Conservation (phyloP, 129 eudicot genomes). For the Lactuca saligna region DNA sequence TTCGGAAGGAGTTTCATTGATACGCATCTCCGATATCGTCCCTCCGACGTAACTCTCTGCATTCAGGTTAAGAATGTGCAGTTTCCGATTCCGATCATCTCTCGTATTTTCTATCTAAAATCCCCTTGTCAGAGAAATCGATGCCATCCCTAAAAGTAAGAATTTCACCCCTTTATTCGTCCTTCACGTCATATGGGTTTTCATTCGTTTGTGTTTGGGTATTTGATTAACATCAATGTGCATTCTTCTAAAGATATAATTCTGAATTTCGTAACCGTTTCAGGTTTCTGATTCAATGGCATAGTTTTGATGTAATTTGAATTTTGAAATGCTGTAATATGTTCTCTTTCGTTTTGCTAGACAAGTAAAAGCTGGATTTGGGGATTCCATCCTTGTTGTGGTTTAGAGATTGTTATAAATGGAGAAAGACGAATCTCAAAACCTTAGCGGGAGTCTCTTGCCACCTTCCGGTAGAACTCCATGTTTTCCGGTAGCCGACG, state of each 20-base stretch:
- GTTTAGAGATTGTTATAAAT: constrained; percentile 20
- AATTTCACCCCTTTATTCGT: not conserved
- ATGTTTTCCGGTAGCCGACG: constrained; percentile 25
- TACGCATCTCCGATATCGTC: not conserved
- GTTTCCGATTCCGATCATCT: not conserved
- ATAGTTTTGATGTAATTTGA: not conserved
- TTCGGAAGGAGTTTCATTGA: no score
- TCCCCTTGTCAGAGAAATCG: not conserved
- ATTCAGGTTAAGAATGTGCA: not conserved
- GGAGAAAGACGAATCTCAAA: constrained; percentile 44
- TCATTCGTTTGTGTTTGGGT: not conserved
- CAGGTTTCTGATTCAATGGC: not conserved
- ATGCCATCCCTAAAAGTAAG: constrained; percentile 1
- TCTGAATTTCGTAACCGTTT: not conserved
- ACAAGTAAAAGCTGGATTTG: not conserved
- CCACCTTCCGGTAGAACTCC: constrained; percentile 49
- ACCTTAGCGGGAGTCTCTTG: constrained; percentile 30
- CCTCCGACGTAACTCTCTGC: not conserved
- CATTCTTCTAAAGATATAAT: not conserved
- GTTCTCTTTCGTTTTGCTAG: not conserved
- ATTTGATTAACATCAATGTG: constrained; percentile 7
- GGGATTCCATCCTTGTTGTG: not conserved
- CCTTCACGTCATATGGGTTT: not conserved
- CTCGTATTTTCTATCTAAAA: not conserved
- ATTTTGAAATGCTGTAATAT: not conserved